Percentiles rank a stretch among this genome's conserved stretches.
These are phyloP conservation scores for Rhinocladiella similis DNA, from an alignment of 2,329 filamentous ascomycete species.

Conservation along the genomic window DNA sequence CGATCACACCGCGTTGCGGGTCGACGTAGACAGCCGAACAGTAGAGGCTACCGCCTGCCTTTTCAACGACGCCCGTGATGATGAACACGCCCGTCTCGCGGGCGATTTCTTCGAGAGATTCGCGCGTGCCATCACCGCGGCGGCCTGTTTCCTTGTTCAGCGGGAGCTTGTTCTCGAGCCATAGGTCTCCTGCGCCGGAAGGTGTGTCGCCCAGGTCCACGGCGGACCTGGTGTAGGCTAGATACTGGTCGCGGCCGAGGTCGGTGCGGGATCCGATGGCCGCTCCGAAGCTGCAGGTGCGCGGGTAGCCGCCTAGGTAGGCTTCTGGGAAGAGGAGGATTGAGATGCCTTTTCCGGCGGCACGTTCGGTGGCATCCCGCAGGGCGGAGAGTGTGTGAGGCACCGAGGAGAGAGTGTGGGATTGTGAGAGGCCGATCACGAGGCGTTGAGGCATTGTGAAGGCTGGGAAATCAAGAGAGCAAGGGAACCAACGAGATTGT, in stretches of 20 bases:
- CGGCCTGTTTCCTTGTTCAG: slow-evolving; percentile 48
- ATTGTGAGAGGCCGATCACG: slow-evolving; percentile 49
- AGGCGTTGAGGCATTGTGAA: slow-evolving; percentile 41
- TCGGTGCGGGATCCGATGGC: slow-evolving; percentile 68
- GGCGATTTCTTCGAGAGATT: slow-evolving; percentile 75
- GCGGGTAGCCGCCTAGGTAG: slow-evolving; percentile 87
- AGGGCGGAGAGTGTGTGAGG: slow-evolving; percentile 66
- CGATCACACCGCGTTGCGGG: slow-evolving; percentile 69
- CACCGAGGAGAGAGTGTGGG: slow-evolving; percentile 43
- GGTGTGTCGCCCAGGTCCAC: slow-evolving; percentile 83
- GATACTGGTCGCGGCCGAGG: slow-evolving; percentile 76
- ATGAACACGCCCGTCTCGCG: slow-evolving; percentile 78
- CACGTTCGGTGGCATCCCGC: slow-evolving; percentile 61
- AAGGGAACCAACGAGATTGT: too few species aligned
- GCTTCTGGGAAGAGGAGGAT: slow-evolving; percentile 89
- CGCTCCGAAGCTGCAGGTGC: slow-evolving; percentile 75
- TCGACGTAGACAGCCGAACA: slow-evolving; percentile 82
- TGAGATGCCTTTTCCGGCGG: slow-evolving; percentile 61
- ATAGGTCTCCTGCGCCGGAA: slow-evolving; percentile 67
- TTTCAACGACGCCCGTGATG: slow-evolving; percentile 77
- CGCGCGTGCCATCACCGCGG: slow-evolving; percentile 74
- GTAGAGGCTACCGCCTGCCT: slow-evolving; percentile 77
- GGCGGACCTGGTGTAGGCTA: slow-evolving; percentile 74
- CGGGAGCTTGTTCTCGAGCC: slow-evolving; percentile 65
- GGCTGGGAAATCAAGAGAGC: too few species aligned